Conservation (phyloP, 2,329 filamentous ascomycete species). For the Claviceps citrina region DNA sequence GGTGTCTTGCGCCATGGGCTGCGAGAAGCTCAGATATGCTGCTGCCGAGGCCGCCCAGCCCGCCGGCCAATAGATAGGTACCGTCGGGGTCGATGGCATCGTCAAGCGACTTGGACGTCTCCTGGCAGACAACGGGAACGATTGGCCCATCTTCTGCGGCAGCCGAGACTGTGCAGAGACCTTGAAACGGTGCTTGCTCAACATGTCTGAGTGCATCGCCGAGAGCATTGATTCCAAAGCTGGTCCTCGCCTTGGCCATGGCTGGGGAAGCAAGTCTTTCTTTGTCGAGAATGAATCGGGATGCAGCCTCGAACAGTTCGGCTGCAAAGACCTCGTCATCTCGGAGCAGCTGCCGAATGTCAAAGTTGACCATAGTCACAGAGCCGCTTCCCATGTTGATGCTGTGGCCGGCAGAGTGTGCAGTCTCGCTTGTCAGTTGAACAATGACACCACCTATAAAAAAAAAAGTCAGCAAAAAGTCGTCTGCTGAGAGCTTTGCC, state of each 20-base stretch:
- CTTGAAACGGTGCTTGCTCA: slow-evolving; percentile 14
- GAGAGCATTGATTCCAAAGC: slow-evolving; percentile 12
- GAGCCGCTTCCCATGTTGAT: slow-evolving; percentile 4
- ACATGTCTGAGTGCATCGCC: slow-evolving; percentile 14
- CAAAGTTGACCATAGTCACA: slow-evolving; percentile 18
- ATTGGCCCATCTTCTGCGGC: slow-evolving; percentile 1
- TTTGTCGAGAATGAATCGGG: slow-evolving; percentile 3
- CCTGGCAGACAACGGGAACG: slow-evolving; percentile 13
- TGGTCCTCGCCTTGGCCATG: too few relatives aligned
- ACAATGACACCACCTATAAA: slow-evolving; percentile 18
- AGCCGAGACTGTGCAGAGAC: slow-evolving; percentile 10
- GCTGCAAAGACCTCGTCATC: slow-evolving; percentile 19
- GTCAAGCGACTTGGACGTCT: slow-evolving; percentile 12
- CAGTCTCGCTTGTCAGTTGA: slow-evolving; percentile 15
- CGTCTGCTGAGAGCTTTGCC: too few relatives aligned
- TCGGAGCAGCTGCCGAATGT: slow-evolving; percentile 18
- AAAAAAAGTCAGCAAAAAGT: background rate
- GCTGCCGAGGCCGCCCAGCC: slow-evolving; percentile 40
- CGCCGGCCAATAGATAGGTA: slow-evolving; percentile 41
- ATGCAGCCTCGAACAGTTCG: slow-evolving; percentile 13
- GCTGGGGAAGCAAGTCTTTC: too few relatives aligned
- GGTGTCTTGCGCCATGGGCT: slow-evolving; percentile 32
- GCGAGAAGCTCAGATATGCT: slow-evolving; percentile 36
- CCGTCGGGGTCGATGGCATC: slow-evolving; percentile 21
- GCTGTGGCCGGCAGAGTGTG: slow-evolving; percentile 6